These are phyloP conservation scores for Sarcocystis neurona DNA, from an alignment of 169 alveolate genomes.

Conservation along the genomic window DNA sequence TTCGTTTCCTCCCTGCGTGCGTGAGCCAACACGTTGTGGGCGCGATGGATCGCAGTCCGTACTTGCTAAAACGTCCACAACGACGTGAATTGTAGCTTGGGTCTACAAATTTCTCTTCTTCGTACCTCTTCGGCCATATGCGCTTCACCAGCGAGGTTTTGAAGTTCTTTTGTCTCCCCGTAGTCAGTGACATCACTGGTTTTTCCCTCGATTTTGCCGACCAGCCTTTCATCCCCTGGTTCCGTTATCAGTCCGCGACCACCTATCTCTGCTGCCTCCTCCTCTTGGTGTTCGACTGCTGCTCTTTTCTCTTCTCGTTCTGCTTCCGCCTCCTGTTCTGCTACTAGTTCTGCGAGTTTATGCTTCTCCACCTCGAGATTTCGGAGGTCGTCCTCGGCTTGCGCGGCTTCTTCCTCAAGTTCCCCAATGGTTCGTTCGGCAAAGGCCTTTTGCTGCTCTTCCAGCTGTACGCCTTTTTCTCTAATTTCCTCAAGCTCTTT, in stretches of 20 bases:
- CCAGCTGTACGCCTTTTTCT: background rate
- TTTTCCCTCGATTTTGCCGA: too few relatives aligned
- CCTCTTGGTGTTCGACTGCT: background rate
- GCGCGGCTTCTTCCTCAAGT: background rate
- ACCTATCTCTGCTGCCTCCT: background rate
- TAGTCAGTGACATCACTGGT: too few relatives aligned
- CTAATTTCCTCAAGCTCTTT: background rate
- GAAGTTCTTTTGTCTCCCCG: too few relatives aligned
- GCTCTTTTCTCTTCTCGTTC: background rate
- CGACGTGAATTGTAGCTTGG: too few relatives aligned
- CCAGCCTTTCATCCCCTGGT: too few relatives aligned
- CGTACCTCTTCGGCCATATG: background rate
- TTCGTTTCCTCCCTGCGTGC: too few relatives aligned
- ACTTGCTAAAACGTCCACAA: too few relatives aligned
- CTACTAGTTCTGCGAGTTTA: background rate
- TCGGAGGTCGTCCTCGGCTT: constrained; percentile 5
- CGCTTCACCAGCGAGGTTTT: background rate
- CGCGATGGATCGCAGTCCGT: too few relatives aligned
- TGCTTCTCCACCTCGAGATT: background rate
- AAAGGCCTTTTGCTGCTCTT: background rate
- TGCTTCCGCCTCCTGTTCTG: background rate
- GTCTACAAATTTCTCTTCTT: background rate
- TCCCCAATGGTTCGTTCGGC: background rate
- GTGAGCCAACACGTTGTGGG: too few relatives aligned
- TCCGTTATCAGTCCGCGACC: too few relatives aligned